A percentile compares a stretch with the other conserved stretches of the same genome.
Conservation (phyloP, 1,139 yeast genomes). For the Candida albicans region DNA sequence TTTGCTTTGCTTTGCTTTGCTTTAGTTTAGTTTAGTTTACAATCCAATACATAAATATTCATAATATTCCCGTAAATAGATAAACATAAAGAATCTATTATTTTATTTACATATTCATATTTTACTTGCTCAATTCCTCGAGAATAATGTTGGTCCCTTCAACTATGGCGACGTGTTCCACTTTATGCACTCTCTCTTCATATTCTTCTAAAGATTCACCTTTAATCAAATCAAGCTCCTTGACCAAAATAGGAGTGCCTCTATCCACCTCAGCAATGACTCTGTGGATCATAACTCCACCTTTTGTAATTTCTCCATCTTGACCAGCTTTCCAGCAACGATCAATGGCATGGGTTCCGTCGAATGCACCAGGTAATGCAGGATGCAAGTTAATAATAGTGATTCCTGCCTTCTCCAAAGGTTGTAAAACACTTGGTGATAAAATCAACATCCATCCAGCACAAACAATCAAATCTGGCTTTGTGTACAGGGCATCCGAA, state of each 20-base stretch:
- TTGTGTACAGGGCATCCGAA: constrained; percentile 28
- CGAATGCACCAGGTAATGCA: constrained; percentile 95
- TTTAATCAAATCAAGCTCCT: constrained; percentile 66
- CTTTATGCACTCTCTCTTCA: constrained; percentile 77
- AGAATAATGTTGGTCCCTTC: constrained; percentile 77
- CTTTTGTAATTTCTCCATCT: constrained; percentile 66
- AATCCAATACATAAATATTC: background rate
- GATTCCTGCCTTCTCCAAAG: constrained; percentile 58
- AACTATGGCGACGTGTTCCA: constrained; percentile 89
- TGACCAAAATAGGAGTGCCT: constrained; percentile 85
- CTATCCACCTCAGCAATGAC: constrained; percentile 93
- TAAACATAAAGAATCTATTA: background rate
- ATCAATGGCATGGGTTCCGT: constrained; percentile 95
- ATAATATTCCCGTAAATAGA: constrained; percentile 1
- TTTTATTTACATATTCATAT: constrained; percentile 4
- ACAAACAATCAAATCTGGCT: constrained; percentile 87
- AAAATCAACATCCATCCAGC: constrained; percentile 98
- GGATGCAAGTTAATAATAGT: constrained; percentile 93
- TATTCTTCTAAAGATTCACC: constrained; percentile 78
- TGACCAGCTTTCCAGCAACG: constrained; percentile 96
- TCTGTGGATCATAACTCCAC: constrained; percentile 97
- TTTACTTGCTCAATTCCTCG: constrained; percentile 28
- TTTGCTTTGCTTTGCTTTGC: background rate
- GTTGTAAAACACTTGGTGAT: constrained; percentile 70
- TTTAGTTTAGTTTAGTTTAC: background rate